Evolutionary conservation across 2,329 filamentous ascomycete species (phyloP), one percentile per base, ranked within the genome.

Genomic region (Tolypocladium capitatum): DNA sequence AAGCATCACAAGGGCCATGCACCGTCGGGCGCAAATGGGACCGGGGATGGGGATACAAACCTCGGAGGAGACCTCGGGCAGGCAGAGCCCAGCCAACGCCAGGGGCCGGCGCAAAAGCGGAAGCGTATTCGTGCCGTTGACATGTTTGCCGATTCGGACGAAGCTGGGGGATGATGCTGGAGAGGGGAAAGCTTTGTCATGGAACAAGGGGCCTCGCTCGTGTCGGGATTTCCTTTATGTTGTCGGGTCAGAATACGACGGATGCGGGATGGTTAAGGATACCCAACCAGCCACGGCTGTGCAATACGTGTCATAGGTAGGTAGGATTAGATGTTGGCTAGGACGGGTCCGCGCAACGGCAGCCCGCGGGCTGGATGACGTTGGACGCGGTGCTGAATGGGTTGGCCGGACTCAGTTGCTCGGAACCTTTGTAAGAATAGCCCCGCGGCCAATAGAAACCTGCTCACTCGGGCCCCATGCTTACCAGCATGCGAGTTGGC

Each of bases 141-240:
- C 60, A 90, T 92, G 86, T 94, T 92, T 76, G 86, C 84, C 11
- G 84, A 85, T 62, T 85, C 83, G 5, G 85, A 85, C 55, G 75
- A 64, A 14, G 62, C 60, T 13, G 56, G 52, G 30, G 42, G 35
- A 32, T 32, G 13, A 32, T 6, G 13, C 16, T 16, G 13, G 13
- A 32, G 30, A 32, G 14, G 30, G 13, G 30, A 11, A 32, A 14
- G 5, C 13, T 16, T 14, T 2, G 27, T 27, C 6, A 27, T 27
- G 4, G 27, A 27, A 27, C 6, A 27, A 27, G 27, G 27, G 27
- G 27, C 27, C 27, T 27, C 27, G 27, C 6, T 27, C 27, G 27
- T 27, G 27, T 27, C 6, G 6, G 27, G 27, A 5, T 5, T 30
- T 30, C 31, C 13, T 16, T 7, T 7, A 32, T 40, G 36, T n/a